These are phyloP conservation scores for Leccinum ochraceum DNA, from an alignment of 768 basidiomycete genomes.

Conservation along the genomic window DNA sequence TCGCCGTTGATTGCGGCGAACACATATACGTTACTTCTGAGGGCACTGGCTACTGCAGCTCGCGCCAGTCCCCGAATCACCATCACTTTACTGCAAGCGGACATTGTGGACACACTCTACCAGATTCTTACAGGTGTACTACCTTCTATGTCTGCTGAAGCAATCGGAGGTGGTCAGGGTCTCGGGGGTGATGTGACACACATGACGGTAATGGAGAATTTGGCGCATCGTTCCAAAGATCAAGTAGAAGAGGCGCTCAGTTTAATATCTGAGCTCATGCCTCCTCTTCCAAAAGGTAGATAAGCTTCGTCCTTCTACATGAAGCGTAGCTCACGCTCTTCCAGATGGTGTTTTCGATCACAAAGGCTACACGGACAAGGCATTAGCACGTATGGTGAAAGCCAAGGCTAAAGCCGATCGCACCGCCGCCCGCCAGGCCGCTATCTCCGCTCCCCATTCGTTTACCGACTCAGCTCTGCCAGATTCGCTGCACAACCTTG, in stretches of 20 bases:
- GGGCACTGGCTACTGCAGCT: conserved; percentile 85
- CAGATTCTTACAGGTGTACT: conserved; percentile 95
- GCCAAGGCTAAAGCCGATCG: conserved; percentile 83
- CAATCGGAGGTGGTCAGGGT: conserved; percentile 67
- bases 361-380: conserved; percentile 86
- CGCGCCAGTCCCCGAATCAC: conserved; percentile 88
- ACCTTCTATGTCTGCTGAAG: conserved; percentile 58
- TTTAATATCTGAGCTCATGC: conserved; percentile 88
- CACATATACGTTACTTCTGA: conserved; percentile 87
- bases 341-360: conserved; percentile 95
- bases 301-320: neutral
- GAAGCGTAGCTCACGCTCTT: conserved; percentile 6
- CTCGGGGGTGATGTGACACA: conserved; percentile 88
- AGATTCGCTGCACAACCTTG: conserved; percentile 20
- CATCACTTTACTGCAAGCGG: conserved; percentile 83
- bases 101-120: conserved; percentile 89
- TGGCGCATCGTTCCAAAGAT: conserved; percentile 95
- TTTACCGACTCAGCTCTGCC: conserved; percentile 27
- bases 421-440: conserved; percentile 63
- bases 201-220: conserved; percentile 97
- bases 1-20: conserved; percentile 83
- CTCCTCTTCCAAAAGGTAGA: conserved; percentile 88
- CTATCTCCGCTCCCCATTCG: conserved; percentile 31
- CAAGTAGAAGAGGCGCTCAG: conserved; percentile 94
- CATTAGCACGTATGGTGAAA: conserved; percentile 72